Conservation (phyloP, 257 asterid genomes). For the Buddleja alternifolia region DNA sequence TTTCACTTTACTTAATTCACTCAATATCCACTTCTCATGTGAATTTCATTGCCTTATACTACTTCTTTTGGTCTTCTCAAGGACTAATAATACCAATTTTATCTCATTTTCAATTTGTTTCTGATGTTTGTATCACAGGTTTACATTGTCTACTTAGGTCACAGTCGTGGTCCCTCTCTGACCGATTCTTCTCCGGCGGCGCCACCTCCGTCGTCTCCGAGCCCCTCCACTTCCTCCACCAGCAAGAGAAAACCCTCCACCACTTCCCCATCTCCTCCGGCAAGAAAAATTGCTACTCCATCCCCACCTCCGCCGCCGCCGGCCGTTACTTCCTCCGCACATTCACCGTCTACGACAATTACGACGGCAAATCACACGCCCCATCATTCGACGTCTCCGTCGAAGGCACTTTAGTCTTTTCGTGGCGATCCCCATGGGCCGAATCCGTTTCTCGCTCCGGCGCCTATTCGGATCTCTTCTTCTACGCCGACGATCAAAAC, state of each 20-base stretch:
- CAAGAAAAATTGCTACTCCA: slow-evolving; percentile 82
- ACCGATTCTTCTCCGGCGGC: slow-evolving; percentile 82
- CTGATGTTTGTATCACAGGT: slow-evolving; percentile 45
- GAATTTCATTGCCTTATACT: slow-evolving; percentile 31
- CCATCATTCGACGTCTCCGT: slow-evolving; percentile 96
- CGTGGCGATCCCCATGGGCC: slow-evolving; percentile 92
- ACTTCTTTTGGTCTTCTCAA: slow-evolving; percentile 25
- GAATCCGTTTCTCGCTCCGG: slow-evolving; percentile 67
- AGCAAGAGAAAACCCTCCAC: slow-evolving; percentile 87
- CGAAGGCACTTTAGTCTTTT: slow-evolving; percentile 81
- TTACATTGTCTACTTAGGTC: slow-evolving; percentile 62
- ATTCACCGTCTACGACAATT: slow-evolving; percentile 89
- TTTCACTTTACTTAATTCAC: slow-evolving; percentile 43
- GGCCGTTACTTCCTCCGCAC: slow-evolving; percentile 70
- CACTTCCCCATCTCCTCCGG: slow-evolving; percentile 82
- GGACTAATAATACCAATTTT: background rate
- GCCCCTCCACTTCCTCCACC: slow-evolving; percentile 76
- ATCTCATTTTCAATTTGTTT: slow-evolving; percentile 17
- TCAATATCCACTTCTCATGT: slow-evolving; percentile 49
- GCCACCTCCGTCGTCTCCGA: slow-evolving; percentile 76
- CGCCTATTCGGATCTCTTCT: slow-evolving; percentile 89
- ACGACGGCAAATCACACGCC: slow-evolving; percentile 73
- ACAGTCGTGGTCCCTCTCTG: slow-evolving; percentile 56
- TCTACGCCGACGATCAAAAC: slow-evolving; percentile 43
- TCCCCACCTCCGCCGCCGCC: slow-evolving; percentile 50